Conservation (phyloP, 208 protist species). For the Wallacemonas collosoma region DNA sequence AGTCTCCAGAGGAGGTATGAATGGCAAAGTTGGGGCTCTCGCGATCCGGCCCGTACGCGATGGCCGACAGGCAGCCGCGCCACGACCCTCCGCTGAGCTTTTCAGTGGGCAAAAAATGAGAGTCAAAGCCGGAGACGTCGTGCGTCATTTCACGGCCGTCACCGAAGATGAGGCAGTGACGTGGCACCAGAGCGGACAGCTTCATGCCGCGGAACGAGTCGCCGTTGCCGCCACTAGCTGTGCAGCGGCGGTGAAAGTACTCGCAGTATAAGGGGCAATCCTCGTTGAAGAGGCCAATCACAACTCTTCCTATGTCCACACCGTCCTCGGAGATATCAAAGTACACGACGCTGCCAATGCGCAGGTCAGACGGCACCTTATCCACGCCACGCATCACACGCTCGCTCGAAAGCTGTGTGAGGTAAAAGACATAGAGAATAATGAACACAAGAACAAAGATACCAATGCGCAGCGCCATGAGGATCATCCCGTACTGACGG, state of each 20-base stretch:
- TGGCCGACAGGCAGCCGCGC: slow-evolving; percentile 79
- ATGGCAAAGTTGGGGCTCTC: slow-evolving; percentile 90
- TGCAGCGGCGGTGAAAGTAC: slow-evolving; percentile 89
- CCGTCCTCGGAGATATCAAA: slow-evolving; percentile 88
- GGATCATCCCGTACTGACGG: slow-evolving; percentile 73
- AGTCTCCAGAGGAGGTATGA: slow-evolving; percentile 82
- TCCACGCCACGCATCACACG: slow-evolving; percentile 78
- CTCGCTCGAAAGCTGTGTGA: slow-evolving; percentile 76
- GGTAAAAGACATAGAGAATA: slow-evolving; percentile 86
- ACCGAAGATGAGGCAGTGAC: slow-evolving; percentile 82
- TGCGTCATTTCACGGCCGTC: slow-evolving; percentile 80
- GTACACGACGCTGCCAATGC: slow-evolving; percentile 88
- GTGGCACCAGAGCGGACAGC: slow-evolving; percentile 70
- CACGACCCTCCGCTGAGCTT: slow-evolving; percentile 71
- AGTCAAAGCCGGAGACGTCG: slow-evolving; percentile 76
- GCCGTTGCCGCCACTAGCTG: slow-evolving; percentile 63
- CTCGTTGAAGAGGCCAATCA: slow-evolving; percentile 87
- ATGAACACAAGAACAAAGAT: slow-evolving; percentile 78
- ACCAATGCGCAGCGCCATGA: slow-evolving; percentile 50
- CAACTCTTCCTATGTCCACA: slow-evolving; percentile 72
- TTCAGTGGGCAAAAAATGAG: slow-evolving; percentile 76
- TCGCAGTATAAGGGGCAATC: slow-evolving; percentile 90
- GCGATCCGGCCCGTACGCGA: slow-evolving; percentile 70
- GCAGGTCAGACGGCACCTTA: slow-evolving; percentile 81
- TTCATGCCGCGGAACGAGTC: slow-evolving; percentile 85